Evolutionary conservation across 1,284 basidiomycete genomes (phyloP), one percentile per base, ranked within the genome.

Genomic region (Paramarasmius palmivorus): DNA sequence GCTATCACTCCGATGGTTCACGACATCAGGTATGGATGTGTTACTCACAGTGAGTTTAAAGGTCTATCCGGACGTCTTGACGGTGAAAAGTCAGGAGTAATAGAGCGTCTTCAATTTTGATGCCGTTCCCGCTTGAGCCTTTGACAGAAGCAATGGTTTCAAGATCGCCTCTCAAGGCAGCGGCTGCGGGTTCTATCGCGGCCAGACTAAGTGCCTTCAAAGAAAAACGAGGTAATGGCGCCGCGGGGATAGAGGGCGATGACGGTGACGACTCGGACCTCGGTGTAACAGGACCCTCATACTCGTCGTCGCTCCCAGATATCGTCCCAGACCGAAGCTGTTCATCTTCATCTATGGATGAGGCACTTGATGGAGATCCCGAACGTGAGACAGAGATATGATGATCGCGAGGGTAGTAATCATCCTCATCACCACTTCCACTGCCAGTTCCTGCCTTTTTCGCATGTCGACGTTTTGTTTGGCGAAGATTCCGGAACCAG

Each of bases 401-500:
- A 52, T 68, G 61, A 56, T 68, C 63, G 46, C 57, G 45, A 66
- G 50, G 52, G 52, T 64, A 71, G 34, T 71, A 70, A 37, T 69
- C 64, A 57, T 73, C 71, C 41, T 75, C 73, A 53, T 76, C 72
- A 47, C 78, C 73, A 49, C 76, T 70, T 44, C 75, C 74, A 6
- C 73, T 75, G 52, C 68, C 73, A 51, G 54, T 63, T 8, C 73
- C 72, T 23, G 69, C 63, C 55, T 73, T 77, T 63, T 76, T 82
- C 39, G 74, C 72, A 22, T 86, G 81, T 68, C 83, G 88, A 52
- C 88, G 75, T 32, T 86, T 77, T 8, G 86, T 88, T 70, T 90
- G 88, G 40, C 87, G 79, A 55, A 89, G 73, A 66, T 91, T 91
- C 38, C 89, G 77, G 76, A 90, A 91, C 89, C 88, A 91, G 67